Evolutionary conservation across 1,284 basidiomycete genomes (phyloP).

Genomic region (Tilletia setariae): DNA sequence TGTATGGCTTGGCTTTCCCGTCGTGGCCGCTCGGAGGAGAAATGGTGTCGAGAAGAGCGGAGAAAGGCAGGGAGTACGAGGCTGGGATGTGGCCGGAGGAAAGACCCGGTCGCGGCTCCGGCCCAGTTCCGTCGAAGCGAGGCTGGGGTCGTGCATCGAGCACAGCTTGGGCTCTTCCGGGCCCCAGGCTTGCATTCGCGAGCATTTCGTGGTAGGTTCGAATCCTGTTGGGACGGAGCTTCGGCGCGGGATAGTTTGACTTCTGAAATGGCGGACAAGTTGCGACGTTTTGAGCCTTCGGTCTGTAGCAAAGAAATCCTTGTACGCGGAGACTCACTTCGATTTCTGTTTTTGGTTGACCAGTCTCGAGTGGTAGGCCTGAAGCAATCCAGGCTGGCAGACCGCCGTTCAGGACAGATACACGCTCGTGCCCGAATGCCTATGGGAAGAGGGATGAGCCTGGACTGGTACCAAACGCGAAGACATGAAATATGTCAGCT

Average conservation of each 20-base stretch:
- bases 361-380: slow-evolving; percentile 32
- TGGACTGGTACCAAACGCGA: too few relatives aligned
- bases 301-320: too few relatives aligned
- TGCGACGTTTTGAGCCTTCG: not conserved
- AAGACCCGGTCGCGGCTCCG: slow-evolving; percentile 83
- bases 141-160: slow-evolving; percentile 75
- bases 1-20: slow-evolving; percentile 45
- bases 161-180: slow-evolving; percentile 66
- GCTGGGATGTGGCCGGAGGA: slow-evolving; percentile 89
- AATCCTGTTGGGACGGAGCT: slow-evolving; percentile 60
- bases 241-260: slow-evolving; percentile 58
- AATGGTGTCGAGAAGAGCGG: slow-evolving; percentile 66
- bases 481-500: not conserved
- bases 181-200: slow-evolving; percentile 64
- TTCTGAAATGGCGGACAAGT: slow-evolving; percentile 14
- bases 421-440: slow-evolving; percentile 43
- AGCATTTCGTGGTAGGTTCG: slow-evolving; percentile 78
- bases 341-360: slow-evolving; percentile 18
- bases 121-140: slow-evolving; percentile 65
- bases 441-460: not conserved
- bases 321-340: not conserved
- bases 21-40: slow-evolving; percentile 54
- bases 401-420: slow-evolving; percentile 50
- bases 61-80: slow-evolving; percentile 81
- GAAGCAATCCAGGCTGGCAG: slow-evolving; percentile 45